phyloP scores from a whole-genome alignment of 1,139 yeast genomes.

The Pichia kudriavzevii region DNA sequence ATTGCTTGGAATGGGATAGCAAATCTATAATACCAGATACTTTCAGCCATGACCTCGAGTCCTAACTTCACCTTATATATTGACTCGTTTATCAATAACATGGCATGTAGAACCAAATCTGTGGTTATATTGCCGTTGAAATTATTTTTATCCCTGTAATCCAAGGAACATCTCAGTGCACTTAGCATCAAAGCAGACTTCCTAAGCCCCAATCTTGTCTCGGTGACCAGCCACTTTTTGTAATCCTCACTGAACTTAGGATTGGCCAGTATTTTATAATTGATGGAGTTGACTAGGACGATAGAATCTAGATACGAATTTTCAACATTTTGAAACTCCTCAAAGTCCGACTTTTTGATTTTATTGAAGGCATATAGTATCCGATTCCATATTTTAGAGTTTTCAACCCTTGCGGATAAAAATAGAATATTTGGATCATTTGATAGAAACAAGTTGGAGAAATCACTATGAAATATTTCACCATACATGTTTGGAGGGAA shows the following conservation, averaged over 20 bases:
- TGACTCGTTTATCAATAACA: constrained; percentile 20
- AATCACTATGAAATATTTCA: constrained; percentile 15
- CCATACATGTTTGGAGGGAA: constrained; percentile 17
- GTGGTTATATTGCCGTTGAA: constrained; percentile 9
- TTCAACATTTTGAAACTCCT: constrained; percentile 9
- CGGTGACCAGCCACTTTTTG: constrained; percentile 15
- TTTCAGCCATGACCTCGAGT: constrained; percentile 5
- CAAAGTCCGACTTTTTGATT: constrained; percentile 11
- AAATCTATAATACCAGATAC: constrained; percentile 20
- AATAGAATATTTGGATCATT: constrained; percentile 13
- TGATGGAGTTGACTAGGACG: constrained; percentile 11
- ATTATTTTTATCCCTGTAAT: constrained; percentile 2
- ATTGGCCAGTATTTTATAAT: constrained; percentile 7
- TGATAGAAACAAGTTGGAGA: constrained; percentile 12
- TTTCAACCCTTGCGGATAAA: constrained; percentile 16
- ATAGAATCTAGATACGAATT: constrained; percentile 7
- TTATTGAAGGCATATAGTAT: constrained; percentile 18
- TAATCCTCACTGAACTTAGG: constrained; percentile 5
- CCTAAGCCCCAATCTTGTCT: constrained; percentile 18
- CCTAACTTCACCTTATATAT: constrained; percentile 17
- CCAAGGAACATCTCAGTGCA: constrained; percentile 13
- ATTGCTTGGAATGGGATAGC: constrained; percentile 22
- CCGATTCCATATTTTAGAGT: constrained; percentile 15
- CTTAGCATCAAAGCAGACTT: constrained; percentile 18
- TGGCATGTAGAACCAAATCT: constrained; percentile 17